phyloP scores from a whole-genome alignment of 257 asterid species.

The Plantago major region DNA sequence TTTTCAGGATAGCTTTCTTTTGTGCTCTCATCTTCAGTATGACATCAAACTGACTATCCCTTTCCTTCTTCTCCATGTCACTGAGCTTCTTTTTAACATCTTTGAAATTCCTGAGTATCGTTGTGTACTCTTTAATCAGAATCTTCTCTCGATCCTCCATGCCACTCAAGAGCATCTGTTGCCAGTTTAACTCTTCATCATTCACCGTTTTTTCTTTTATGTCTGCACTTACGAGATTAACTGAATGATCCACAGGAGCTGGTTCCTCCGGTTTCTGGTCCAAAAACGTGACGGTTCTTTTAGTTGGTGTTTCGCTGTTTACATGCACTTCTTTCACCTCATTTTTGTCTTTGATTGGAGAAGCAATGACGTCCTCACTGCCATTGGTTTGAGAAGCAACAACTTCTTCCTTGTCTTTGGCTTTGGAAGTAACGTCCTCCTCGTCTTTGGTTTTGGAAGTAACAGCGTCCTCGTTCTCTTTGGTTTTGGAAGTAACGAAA shows the following conservation, averaged over 20 bases:
- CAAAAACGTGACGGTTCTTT: conserved; percentile 11
- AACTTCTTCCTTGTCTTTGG: conserved; percentile 19
- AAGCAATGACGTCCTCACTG: conserved; percentile 15
- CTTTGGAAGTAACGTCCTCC: conserved; percentile 3
- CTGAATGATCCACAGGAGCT: conserved; percentile 6
- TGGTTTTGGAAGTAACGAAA: conserved; percentile 4
- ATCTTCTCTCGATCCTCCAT: conserved; percentile 51
- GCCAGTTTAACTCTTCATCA: conserved; percentile 47
- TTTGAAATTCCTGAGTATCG: conserved; percentile 42
- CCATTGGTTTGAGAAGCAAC: conserved; percentile 13
- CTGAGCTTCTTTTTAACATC: conserved; percentile 38
- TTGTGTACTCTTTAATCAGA: conserved; percentile 42
- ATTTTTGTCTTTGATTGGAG: conserved; percentile 14
- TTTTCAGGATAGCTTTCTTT: conserved; percentile 24
- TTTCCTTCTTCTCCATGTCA: conserved; percentile 37
- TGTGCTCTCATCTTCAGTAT: conserved; percentile 35
- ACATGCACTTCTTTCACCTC: conserved; percentile 25
- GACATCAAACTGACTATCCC: conserved; percentile 33
- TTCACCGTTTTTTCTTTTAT: conserved; percentile 8
- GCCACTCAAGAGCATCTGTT: conserved; percentile 44
- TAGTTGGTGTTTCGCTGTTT: not conserved
- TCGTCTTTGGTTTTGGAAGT: not conserved
- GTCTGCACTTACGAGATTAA: conserved; percentile 2
- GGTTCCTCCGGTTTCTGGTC: conserved; percentile 13
- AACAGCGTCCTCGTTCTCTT: not conserved